phyloP scores from a whole-genome alignment of 2,329 filamentous ascomycete genomes.

The Neofusicoccum cordaticola region DNA sequence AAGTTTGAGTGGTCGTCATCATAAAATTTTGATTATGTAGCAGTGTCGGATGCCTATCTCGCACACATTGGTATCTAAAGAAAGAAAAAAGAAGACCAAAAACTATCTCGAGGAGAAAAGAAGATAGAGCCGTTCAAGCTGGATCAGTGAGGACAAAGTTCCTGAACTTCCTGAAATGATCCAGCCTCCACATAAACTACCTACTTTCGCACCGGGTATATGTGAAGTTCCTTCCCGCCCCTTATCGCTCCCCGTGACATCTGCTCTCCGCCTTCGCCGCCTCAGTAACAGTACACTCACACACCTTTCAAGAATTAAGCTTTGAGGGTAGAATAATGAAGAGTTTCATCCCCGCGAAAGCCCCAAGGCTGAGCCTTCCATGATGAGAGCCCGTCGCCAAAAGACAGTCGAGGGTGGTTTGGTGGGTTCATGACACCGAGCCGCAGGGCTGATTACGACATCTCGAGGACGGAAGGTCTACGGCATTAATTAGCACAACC shows the following conservation, averaged over 20 bases:
- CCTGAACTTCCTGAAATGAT: background rate
- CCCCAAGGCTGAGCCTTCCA: background rate
- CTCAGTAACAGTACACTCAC: background rate
- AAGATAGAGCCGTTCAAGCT: background rate
- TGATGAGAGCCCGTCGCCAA: background rate
- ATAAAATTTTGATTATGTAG: no score
- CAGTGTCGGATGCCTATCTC: no score
- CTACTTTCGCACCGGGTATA: background rate
- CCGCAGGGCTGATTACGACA: background rate
- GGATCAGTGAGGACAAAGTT: background rate
- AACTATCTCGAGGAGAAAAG: background rate
- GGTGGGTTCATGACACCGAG: background rate
- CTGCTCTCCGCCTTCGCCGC: background rate
- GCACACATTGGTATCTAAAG: background rate
- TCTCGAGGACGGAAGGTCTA: slow-evolving; percentile 14
- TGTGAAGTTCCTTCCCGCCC: no score
- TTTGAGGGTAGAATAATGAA: background rate
- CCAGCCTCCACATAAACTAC: background rate
- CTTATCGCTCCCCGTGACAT: no score
- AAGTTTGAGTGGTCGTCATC: no score
- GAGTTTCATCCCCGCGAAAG: background rate
- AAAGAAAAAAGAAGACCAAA: background rate
- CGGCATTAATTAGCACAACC: background rate
- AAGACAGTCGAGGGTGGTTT: background rate
- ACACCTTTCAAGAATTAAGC: background rate